phyloP scores from a whole-genome alignment of 73 alveolate species.

The Durusdinium trenchii region DNA sequence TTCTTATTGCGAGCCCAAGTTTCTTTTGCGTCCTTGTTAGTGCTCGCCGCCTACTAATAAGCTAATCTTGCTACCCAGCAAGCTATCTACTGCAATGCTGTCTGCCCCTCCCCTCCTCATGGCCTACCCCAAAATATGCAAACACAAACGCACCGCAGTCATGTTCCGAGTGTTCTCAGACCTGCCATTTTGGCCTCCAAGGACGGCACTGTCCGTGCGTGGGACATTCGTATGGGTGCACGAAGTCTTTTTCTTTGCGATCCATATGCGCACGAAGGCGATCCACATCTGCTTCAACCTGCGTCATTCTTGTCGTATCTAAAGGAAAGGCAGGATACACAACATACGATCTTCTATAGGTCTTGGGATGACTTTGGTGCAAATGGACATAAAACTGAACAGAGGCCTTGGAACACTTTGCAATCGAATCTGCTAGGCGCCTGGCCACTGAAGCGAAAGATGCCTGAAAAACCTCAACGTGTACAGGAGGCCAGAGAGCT shows the following conservation, averaged over 20 bases:
- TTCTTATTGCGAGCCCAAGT: too few relatives aligned
- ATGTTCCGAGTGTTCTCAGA: too few relatives aligned
- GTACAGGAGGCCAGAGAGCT: too few relatives aligned
- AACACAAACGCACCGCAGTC: not conserved
- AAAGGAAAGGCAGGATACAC: not conserved
- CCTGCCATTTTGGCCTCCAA: too few relatives aligned
- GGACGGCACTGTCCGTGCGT: constrained; percentile 92
- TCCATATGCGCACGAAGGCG: constrained; percentile 84
- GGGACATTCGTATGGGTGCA: constrained; percentile 93
- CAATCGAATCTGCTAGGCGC: too few relatives aligned
- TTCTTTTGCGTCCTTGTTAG: too few relatives aligned
- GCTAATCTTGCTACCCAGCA: too few relatives aligned
- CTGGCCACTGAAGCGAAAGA: too few relatives aligned
- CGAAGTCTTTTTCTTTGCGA: constrained; percentile 93
- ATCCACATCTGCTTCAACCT: not conserved
- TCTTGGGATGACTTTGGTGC: not conserved
- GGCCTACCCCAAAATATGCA: not conserved
- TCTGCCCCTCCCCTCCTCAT: too few relatives aligned
- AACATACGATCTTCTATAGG: not conserved
- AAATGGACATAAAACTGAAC: not conserved
- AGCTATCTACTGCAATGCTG: too few relatives aligned
- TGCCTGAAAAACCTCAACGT: too few relatives aligned
- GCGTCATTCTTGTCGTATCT: not conserved
- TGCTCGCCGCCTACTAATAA: too few relatives aligned
- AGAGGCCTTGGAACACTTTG: not conserved